Base-by-base conservation (phyloP, 371 early-diverging fungal species). In the Syncephalastrum racemosum region DNA sequence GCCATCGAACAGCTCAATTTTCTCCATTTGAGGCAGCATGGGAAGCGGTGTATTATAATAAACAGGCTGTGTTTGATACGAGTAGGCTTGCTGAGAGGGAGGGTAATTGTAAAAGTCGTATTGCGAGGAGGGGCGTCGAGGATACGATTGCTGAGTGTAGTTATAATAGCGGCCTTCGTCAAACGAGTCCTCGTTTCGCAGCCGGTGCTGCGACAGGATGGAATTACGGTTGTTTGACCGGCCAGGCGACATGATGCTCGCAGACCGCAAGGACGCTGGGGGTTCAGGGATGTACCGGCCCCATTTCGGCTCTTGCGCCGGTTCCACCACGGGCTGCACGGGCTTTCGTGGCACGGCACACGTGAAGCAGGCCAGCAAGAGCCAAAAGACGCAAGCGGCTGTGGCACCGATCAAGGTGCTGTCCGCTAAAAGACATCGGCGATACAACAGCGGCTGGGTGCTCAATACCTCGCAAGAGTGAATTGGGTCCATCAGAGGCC, bases 401-500 rank as follows among this genome's bases (percentile, higher is more conserved):
- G 51, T 45, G 4, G 58, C 58, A 0, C 31, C 50, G 16, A 58
- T 15, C 46, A 45, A 50, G 27, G 58, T 58, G 25, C 58, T 46
- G 45, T 58, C 58, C 36, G 52, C n/a, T 22, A 58, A 22, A 36
- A 58, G 10, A 51, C 58, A 58, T 58, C 58, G n/a, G 24, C 31
- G 56, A 40, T 47, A 22, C n/a, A 46, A 16, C 8, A 46, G 22
- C 4, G 54, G 45, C 8, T 52, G 45, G 27, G 54, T 40, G 50
- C 64, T 66, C 23, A 68, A 52, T 15, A 60, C 16, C 19, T 40
- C 46, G 23, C 74, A 73, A 16, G 56, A 63, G 4, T 50, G 51
- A 20, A 68, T 54, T 4, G 65, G 63, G 4, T 66, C 66, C 41
- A 43, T 63, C 20, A 57, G 47, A 12, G 74, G 66, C 16, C 49